A percentile compares a stretch with the other conserved stretches of the same genome.
These are phyloP conservation scores for Phaseolus coccineus DNA, from an alignment of 331 rosid genomes.

Conservation along the genomic window DNA sequence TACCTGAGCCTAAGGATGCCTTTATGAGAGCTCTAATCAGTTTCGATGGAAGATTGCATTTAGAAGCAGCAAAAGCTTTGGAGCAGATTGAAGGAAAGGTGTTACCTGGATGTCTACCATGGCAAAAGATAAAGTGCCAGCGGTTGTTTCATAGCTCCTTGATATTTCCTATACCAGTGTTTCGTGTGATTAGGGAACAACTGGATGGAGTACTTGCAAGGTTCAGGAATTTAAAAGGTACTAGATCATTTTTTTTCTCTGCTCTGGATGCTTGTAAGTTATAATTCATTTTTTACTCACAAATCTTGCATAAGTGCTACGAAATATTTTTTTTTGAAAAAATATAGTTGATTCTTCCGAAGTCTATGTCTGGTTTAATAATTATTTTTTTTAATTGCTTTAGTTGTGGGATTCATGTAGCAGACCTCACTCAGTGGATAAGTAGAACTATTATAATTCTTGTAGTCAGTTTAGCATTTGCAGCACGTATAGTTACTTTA, in stretches of 20 bases:
- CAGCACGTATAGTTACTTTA: not conserved
- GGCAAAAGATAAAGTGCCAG: conserved; percentile 95
- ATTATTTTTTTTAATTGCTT: not conserved
- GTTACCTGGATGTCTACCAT: conserved; percentile 73
- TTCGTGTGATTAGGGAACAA: conserved; percentile 64
- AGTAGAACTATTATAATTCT: not conserved
- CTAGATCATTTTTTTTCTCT: conserved; percentile 26
- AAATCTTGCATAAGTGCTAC: conserved; percentile 7
- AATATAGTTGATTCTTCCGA: not conserved
- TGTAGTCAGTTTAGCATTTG: conserved; percentile 24
- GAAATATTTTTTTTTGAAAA: not conserved
- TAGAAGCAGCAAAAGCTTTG: conserved; percentile 95
- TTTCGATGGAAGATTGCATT: conserved; percentile 93
- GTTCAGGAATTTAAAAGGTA: conserved; percentile 66
- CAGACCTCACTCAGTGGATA: not conserved
- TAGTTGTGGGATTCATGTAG: not conserved
- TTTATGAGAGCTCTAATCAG: conserved; percentile 74
- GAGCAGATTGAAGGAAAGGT: conserved; percentile 85
- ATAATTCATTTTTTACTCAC: conserved; percentile 28
- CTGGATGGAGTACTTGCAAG: conserved; percentile 63
- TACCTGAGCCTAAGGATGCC: conserved; percentile 68
- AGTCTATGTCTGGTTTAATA: not conserved
- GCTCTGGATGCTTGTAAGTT: conserved; percentile 16
- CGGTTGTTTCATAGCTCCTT: conserved; percentile 78
- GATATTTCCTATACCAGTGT: conserved; percentile 69